Evolutionary conservation across 148 eudicot species (phyloP), one percentile per base, ranked within the genome.

Genomic region (Diospyros lotus): DNA sequence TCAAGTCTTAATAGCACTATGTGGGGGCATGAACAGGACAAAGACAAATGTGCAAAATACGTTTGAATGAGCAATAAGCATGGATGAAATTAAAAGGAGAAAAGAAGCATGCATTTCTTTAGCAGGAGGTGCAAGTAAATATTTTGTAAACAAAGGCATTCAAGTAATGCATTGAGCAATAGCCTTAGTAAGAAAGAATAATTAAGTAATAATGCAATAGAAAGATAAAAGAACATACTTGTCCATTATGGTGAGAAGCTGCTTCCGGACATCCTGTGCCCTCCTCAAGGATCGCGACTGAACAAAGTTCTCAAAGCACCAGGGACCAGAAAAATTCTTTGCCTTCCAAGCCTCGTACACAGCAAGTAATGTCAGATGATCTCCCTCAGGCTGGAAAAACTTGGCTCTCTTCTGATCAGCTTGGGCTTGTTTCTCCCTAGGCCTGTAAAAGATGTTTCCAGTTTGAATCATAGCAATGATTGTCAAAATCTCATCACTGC

Each of bases 271-370:
- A 80, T 95, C 98, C 73, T 95, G 98, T 38, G 97, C 98, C 84
- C 96, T 90, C 82, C 94, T 88, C 81, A 95, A 76, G 2, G 97
- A 95, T 63, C 94, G 84, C n/a, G 91, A 87, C 87, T 95, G 98
- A 64, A 95, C 89, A 75, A 95, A 95, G 72, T 95, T 95, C 83
- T 92, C 98, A 80, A 83, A 91, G 73, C 97, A 95, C 98, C 98
- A 95, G 0, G 97, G 93, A 28, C 90, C 93, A 1, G 97, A 88
- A 75, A 90, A 95, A 71, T 88, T 95, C 74, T 92, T 90, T 3
- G 94, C 93, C 80, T 95, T 95, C 97, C 98, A 95, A 8, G 98
- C 94, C 84, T 95, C 98, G 62, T 95, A 95, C 72, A 95, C 97
- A 80, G 97, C 98, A 77, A 95, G 97, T 56, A 95, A 82, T 0